These are phyloP conservation scores for Isabelozyma pseudorhagii DNA, from an alignment of 805 yeast species.

Conservation along the genomic window DNA sequence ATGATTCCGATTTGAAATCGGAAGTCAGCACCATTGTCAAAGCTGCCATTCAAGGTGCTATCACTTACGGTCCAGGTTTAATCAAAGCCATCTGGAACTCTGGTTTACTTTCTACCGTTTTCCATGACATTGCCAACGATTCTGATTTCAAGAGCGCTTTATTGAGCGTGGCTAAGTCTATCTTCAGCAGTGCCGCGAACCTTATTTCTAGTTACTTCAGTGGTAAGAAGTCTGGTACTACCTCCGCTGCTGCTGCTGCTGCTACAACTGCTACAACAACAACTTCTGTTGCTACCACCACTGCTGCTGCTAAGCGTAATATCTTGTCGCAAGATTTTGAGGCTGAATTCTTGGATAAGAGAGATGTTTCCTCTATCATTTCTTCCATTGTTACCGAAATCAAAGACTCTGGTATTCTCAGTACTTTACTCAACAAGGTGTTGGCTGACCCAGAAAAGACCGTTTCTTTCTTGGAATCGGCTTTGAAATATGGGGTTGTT, in stretches of 20 bases:
- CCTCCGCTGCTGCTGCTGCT: constrained; percentile 11
- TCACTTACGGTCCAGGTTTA: constrained; percentile 40
- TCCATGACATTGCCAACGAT: constrained; percentile 29
- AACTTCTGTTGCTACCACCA: constrained; percentile 12
- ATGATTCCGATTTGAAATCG: constrained; percentile 23
- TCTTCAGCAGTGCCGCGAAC: constrained; percentile 29
- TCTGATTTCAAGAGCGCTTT: constrained; percentile 30
- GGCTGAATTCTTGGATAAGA: constrained; percentile 31
- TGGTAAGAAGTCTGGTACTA: constrained; percentile 6
- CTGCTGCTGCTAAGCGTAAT: constrained; percentile 13
- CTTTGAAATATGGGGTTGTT: constrained; percentile 30
- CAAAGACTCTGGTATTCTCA: constrained; percentile 33
- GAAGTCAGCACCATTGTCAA: constrained; percentile 25
- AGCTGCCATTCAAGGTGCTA: constrained; percentile 28
- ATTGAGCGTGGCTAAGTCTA: constrained; percentile 28
- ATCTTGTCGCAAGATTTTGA: constrained; percentile 6
- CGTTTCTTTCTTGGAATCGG: constrained; percentile 28
- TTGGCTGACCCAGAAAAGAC: constrained; percentile 35
- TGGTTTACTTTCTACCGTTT: constrained; percentile 33
- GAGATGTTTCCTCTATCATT: constrained; percentile 31
- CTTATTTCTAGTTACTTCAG: constrained; percentile 12
- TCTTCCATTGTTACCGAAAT: constrained; percentile 24
- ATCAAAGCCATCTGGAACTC: constrained; percentile 39
- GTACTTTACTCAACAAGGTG: constrained; percentile 27
- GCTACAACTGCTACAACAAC: constrained; percentile 10